phyloP scores from a whole-genome alignment of 164 flowering plant genomes.

The Annona cherimola region DNA sequence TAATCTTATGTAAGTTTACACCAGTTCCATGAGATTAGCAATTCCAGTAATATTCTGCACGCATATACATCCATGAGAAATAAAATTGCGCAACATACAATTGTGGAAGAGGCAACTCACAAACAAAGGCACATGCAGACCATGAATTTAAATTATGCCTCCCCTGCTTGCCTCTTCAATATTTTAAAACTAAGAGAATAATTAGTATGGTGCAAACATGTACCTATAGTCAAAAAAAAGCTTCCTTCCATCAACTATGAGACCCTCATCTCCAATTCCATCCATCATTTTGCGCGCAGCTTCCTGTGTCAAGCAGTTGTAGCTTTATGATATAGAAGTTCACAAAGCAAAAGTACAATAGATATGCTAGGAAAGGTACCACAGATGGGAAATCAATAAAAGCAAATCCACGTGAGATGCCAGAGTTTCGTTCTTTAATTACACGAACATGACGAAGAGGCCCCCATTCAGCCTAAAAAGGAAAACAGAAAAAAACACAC shows the following conservation, averaged over 20 bases:
- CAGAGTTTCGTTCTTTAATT: slow-evolving; percentile 88
- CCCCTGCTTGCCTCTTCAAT: background rate
- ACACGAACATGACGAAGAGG: slow-evolving; percentile 98
- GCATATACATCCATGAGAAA: too few relatives aligned
- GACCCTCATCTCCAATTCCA: slow-evolving; percentile 78
- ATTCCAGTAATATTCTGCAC: too few relatives aligned
- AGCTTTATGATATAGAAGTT: background rate
- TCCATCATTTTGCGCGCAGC: slow-evolving; percentile 92
- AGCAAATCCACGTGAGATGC: slow-evolving; percentile 95
- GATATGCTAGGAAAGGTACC: slow-evolving; percentile 35
- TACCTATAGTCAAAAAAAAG: slow-evolving; percentile 93
- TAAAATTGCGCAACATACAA: too few relatives aligned
- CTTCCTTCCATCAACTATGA: slow-evolving; percentile 87
- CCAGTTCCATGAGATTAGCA: too few relatives aligned
- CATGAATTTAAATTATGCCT: background rate
- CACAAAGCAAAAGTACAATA: background rate
- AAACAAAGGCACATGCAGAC: too few relatives aligned
- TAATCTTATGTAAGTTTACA: too few relatives aligned
- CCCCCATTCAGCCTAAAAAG: slow-evolving; percentile 90
- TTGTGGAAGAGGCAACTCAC: too few relatives aligned
- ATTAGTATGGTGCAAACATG: background rate
- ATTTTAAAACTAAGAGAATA: background rate
- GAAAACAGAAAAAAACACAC: background rate
- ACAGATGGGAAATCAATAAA: slow-evolving; percentile 94
- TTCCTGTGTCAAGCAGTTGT: slow-evolving; percentile 40